Evolutionary conservation across 306 rosid genomes (phyloP).

Genomic region (Castanospermum australe): DNA sequence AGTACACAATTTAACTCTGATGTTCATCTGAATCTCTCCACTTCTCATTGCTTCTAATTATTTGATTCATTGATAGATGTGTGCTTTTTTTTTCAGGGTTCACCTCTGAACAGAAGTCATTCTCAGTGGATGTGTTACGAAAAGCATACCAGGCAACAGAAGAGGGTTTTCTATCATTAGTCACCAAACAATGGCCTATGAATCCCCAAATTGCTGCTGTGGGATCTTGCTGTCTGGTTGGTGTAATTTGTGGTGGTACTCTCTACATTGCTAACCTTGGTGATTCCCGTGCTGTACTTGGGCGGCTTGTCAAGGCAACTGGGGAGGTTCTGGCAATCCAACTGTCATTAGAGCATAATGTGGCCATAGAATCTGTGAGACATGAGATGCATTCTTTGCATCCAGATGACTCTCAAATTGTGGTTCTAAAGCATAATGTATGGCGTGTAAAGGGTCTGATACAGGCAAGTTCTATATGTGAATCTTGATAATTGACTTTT

Average conservation of each 20-base stretch:
- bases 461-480: conserved; percentile 42
- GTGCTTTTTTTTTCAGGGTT: conserved; percentile 38
- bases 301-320: conserved; percentile 48
- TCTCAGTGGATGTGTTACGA: conserved; percentile 60
- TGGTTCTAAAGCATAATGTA: conserved; percentile 66
- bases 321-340: conserved; percentile 65
- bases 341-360: conserved; percentile 68
- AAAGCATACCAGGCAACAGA: conserved; percentile 74
- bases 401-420: conserved; percentile 60
- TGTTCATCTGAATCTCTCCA: neutral
- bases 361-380: conserved; percentile 59
- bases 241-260: conserved; percentile 56
- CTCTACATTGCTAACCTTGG: conserved; percentile 70
- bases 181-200: conserved; percentile 55
- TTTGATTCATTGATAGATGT: neutral
- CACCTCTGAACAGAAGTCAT: conserved; percentile 55
- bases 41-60: neutral
- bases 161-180: conserved; percentile 62
- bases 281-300: conserved; percentile 72
- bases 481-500: neutral
- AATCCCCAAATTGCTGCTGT: conserved; percentile 73
- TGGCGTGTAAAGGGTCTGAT: conserved; percentile 80
- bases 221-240: conserved; percentile 67
- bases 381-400: conserved; percentile 67
- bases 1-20: conserved; percentile 35